Conservation (phyloP, 352 stramenopile genomes). For the Aphanomyces euteiches region DNA sequence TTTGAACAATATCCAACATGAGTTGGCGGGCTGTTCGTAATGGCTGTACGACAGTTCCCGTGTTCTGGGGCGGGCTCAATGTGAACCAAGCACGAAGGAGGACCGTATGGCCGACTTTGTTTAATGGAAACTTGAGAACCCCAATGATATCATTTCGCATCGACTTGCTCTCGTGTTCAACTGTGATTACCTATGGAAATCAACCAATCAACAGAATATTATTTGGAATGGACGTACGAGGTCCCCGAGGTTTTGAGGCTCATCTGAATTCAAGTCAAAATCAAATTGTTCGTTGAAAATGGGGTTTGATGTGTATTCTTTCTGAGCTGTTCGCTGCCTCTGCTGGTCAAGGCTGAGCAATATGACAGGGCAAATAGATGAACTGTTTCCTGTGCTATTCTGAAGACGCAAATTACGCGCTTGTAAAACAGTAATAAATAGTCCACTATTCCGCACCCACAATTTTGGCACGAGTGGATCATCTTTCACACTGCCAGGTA, state of each 20-base stretch:
- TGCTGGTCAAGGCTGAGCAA: slow-evolving; percentile 15
- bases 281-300: slow-evolving; percentile 27
- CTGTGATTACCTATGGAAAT: slow-evolving; percentile 11
- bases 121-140: neutral
- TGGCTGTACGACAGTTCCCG: neutral
- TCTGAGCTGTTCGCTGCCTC: slow-evolving; percentile 1
- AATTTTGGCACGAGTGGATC: slow-evolving; percentile 9
- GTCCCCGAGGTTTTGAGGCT: slow-evolving; percentile 16
- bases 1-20: neutral
- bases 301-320: slow-evolving; percentile 7
- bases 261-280: slow-evolving; percentile 12
- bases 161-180: slow-evolving; percentile 25
- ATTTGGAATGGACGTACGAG: neutral
- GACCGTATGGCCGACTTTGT: slow-evolving; percentile 6
- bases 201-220: neutral
- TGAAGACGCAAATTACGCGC: slow-evolving; percentile 18
- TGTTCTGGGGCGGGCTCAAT: neutral
- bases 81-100: slow-evolving; percentile 24
- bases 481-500: neutral
- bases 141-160: slow-evolving; percentile 17
- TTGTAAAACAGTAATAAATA: slow-evolving; percentile 24
- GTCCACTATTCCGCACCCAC: slow-evolving; percentile 25
- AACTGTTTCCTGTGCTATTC: neutral
- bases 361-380: slow-evolving; percentile 17
- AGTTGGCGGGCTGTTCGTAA: neutral